phyloP scores from a whole-genome alignment of 2,329 filamentous ascomycete genomes.

The Arthroderma sp. region DNA sequence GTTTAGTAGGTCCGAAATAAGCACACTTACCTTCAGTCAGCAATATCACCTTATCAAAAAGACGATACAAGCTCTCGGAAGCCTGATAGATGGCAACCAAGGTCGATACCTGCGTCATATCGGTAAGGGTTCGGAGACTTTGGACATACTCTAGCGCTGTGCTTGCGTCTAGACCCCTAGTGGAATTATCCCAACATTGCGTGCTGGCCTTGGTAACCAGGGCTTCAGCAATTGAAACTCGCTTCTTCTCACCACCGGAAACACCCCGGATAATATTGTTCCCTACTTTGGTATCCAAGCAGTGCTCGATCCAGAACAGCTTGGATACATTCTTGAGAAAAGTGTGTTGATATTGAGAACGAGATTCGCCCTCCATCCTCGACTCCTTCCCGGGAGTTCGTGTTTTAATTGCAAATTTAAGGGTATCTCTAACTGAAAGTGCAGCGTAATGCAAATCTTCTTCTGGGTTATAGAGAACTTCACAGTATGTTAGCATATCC shows the following conservation, averaged over 20 bases:
- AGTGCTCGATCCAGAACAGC: conserved; percentile 59
- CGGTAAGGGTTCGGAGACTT: conserved; percentile 50
- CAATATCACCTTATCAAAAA: conserved; percentile 57
- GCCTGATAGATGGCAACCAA: conserved; percentile 62
- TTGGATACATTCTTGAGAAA: conserved; percentile 57
- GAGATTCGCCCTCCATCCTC: conserved; percentile 48
- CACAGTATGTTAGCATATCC: conserved; percentile 17
- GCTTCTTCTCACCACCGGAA: conserved; percentile 59
- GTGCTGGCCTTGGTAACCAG: conserved; percentile 51
- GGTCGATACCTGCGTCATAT: conserved; percentile 49
- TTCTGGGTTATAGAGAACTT: conserved; percentile 62
- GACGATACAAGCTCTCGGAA: conserved; percentile 35
- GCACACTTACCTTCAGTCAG: conserved; percentile 58
- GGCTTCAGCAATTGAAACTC: conserved; percentile 71
- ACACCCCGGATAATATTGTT: conserved; percentile 62
- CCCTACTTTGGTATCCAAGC: conserved; percentile 59
- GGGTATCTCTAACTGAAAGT: conserved; percentile 60
- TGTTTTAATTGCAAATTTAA: conserved; percentile 58
- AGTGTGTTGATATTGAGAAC: conserved; percentile 46
- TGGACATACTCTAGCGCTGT: conserved; percentile 63
- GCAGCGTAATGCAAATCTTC: conserved; percentile 65
- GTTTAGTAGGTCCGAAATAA: conserved; percentile 50
- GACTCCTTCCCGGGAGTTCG: conserved; percentile 51
- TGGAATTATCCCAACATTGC: conserved; percentile 68
- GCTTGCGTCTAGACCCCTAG: conserved; percentile 58